Conservation (phyloP, 2,329 filamentous ascomycete species). For the Scopulariopsis brevicaulis region DNA sequence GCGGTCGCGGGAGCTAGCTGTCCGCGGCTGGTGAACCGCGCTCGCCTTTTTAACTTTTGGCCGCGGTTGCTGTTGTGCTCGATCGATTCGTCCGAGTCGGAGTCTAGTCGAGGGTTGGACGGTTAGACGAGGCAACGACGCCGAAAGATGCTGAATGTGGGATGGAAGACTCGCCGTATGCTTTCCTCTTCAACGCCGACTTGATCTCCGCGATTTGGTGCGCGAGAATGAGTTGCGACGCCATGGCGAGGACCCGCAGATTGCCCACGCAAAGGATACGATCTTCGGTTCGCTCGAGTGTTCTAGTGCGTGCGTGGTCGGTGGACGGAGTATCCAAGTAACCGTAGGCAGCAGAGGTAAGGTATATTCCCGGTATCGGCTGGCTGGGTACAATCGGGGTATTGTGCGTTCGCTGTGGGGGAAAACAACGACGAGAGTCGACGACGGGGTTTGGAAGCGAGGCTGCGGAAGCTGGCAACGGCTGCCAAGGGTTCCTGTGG, state of each 20-base stretch:
- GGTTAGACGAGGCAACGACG: not conserved
- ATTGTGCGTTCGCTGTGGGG: not conserved
- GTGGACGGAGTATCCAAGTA: no score
- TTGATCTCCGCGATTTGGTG: constrained; percentile 60
- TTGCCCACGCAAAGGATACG: not conserved
- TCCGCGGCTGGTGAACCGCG: constrained; percentile 59
- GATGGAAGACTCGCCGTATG: constrained; percentile 36
- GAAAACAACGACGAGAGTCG: not conserved
- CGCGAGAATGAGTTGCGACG: constrained; percentile 47
- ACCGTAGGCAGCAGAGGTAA: no score
- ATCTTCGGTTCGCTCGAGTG: no score
- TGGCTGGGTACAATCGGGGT: not conserved
- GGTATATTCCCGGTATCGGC: no score
- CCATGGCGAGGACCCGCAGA: constrained; percentile 16
- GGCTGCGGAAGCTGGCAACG: constrained; percentile 2
- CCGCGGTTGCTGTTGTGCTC: constrained; percentile 62
- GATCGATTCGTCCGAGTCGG: constrained; percentile 65
- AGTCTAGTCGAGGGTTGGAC: constrained; percentile 38
- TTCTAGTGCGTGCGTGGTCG: no score
- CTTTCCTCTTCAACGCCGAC: constrained; percentile 52
- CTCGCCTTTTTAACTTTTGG: constrained; percentile 67
- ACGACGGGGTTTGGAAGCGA: constrained; percentile 1
- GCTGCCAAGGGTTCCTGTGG: not conserved
- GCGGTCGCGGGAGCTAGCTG: constrained; percentile 56
- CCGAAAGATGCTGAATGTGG: not conserved